A percentile compares a stretch with the other conserved stretches of the same genome.
Evolutionary conservation across 2,329 filamentous ascomycete genomes (phyloP).

Genomic region (Orbilia ellipsospora): DNA sequence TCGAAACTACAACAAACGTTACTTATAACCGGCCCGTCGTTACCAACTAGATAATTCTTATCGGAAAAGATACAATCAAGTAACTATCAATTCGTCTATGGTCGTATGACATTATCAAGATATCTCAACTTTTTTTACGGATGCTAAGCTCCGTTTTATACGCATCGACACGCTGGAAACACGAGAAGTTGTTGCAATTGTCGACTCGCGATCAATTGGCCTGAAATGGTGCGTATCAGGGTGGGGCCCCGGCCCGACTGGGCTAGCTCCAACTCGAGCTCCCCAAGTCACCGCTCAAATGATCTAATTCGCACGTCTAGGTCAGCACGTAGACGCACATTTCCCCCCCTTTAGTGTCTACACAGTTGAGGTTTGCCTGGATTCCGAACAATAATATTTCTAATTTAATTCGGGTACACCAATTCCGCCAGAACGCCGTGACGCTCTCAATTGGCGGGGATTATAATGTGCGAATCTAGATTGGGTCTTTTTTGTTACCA

Average conservation of each 20-base stretch:
- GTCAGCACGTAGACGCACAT: conserved; percentile 12
- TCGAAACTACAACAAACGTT: conserved; percentile 33
- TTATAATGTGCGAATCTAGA: conserved; percentile 24
- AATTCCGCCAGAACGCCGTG: background rate
- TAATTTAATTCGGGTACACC: conserved; percentile 13
- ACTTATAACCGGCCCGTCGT: background rate
- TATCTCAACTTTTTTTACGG: conserved; percentile 22
- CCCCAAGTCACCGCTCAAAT: conserved; percentile 16
- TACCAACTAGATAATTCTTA: background rate
- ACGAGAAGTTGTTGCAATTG: conserved; percentile 21
- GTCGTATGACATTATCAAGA: conserved; percentile 25
- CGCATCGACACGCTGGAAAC: conserved; percentile 25
- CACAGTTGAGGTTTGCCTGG: background rate
- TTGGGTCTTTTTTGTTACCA: conserved; percentile 1
- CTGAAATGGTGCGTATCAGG: conserved; percentile 13
- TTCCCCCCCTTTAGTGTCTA: background rate
- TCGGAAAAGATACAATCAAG: conserved; percentile 1
- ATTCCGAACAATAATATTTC: conserved; percentile 22
- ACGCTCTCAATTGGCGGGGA: background rate
- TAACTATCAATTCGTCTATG: conserved; percentile 8
- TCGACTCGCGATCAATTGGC: conserved; percentile 36
- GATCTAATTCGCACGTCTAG: conserved; percentile 30
- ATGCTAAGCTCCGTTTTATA: conserved; percentile 40
- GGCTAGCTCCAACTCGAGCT: conserved; percentile 46
- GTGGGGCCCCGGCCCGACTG: conserved; percentile 21